Conservation (phyloP, 345 rosid genomes). For the Noccaea caerulescens region DNA sequence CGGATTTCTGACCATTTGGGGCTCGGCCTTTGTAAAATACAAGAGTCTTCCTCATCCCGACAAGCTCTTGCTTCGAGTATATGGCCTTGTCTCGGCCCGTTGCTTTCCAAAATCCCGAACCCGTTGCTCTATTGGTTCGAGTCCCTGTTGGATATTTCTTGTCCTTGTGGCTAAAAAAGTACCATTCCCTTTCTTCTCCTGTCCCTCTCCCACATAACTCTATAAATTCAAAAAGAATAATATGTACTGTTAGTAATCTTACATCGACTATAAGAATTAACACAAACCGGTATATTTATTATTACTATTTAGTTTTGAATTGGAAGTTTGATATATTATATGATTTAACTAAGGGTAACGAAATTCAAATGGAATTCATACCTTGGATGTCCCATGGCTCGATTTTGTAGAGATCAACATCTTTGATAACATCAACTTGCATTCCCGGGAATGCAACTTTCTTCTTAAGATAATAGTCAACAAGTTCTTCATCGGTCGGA, state of each 20-base stretch:
- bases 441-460: slow-evolving; percentile 63
- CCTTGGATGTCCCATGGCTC: slow-evolving; percentile 93
- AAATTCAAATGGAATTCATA: slow-evolving; percentile 31
- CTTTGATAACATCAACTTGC: slow-evolving; percentile 76
- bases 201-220: slow-evolving; percentile 83
- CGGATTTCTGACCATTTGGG: slow-evolving; percentile 91
- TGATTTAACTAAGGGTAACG: background rate
- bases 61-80: slow-evolving; percentile 72
- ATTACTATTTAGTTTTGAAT: no score
- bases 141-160: slow-evolving; percentile 98
- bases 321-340: no score
- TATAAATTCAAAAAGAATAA: slow-evolving; percentile 27
- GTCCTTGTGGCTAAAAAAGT: slow-evolving; percentile 94
- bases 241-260: background rate
- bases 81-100: slow-evolving; percentile 98
- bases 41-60: slow-evolving; percentile 96
- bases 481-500: slow-evolving; percentile 84
- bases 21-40: slow-evolving; percentile 95
- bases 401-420: slow-evolving; percentile 78
- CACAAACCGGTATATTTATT: no score
- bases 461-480: slow-evolving; percentile 73
- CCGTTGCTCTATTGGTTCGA: slow-evolving; percentile 93
- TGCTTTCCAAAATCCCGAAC: slow-evolving; percentile 99
- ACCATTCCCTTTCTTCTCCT: slow-evolving; percentile 94
- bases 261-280: background rate